Conservation (phyloP, 176 grass and related monocot genomes). For the Aegilops sharonensis region DNA sequence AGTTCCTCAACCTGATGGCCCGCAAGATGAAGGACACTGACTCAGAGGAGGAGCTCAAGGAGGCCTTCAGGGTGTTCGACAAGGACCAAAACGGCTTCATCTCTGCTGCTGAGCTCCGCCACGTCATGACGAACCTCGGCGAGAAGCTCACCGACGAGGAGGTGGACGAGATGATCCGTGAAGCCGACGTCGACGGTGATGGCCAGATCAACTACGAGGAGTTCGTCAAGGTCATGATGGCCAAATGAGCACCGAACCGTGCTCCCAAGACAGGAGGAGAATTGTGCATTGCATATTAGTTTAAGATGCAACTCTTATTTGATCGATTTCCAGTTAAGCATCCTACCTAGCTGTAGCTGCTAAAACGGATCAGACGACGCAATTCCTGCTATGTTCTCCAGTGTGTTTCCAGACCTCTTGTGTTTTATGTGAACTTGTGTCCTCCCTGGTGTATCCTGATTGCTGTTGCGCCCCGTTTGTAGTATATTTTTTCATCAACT, state of each 20-base stretch:
- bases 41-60: slow-evolving; percentile 91
- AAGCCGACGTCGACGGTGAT: slow-evolving; percentile 88
- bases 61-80: slow-evolving; percentile 93
- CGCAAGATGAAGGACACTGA: slow-evolving; percentile 98
- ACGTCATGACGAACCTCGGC: slow-evolving; percentile 90
- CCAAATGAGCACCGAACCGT: slow-evolving; percentile 50
- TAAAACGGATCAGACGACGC: background rate
- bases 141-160: slow-evolving; percentile 91
- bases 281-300: slow-evolving; percentile 42
- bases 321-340: slow-evolving; percentile 34
- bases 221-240: slow-evolving; percentile 97
- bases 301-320: slow-evolving; percentile 32
- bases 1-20: slow-evolving; percentile 92
- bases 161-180: slow-evolving; percentile 90
- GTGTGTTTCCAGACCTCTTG: slow-evolving; percentile 34
- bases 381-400: slow-evolving; percentile 28
- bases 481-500: slow-evolving; percentile 39
- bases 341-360: slow-evolving; percentile 59
- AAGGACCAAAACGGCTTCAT: slow-evolving; percentile 97
- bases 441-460: slow-evolving; percentile 28
- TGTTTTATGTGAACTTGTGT: slow-evolving; percentile 36
- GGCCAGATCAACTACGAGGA: slow-evolving; percentile 97
- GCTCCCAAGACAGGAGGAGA: slow-evolving; percentile 18
- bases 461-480: slow-evolving; percentile 39
- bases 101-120: slow-evolving; percentile 82